phyloP scores from a whole-genome alignment of 2,329 filamentous ascomycete genomes.

The Drechmeria coniospora region DNA sequence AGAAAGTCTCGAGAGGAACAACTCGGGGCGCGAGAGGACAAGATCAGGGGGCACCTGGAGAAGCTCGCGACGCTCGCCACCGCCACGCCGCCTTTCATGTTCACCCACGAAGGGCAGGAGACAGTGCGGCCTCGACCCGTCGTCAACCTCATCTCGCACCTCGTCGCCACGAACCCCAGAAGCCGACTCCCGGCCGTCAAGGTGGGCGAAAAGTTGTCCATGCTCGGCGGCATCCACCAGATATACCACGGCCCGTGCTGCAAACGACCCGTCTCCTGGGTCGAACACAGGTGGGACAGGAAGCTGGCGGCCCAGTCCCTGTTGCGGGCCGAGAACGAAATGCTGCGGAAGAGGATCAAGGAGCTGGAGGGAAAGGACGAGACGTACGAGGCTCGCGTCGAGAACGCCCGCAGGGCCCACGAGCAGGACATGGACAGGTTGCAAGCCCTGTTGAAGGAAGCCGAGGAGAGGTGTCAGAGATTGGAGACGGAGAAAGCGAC shows the following conservation, averaged over 20 bases:
- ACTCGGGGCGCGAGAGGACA: slow-evolving; percentile 16
- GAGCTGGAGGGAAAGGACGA: slow-evolving; percentile 23
- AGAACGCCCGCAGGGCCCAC: slow-evolving; percentile 19
- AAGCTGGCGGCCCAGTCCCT: slow-evolving; percentile 13
- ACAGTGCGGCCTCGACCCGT: slow-evolving; percentile 26
- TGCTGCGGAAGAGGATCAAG: slow-evolving; percentile 16
- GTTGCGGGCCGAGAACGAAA: slow-evolving; percentile 17
- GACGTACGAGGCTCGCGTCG: slow-evolving; percentile 22
- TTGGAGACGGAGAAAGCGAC: slow-evolving; percentile 13
- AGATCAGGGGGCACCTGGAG: slow-evolving; percentile 17
- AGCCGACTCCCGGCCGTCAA: slow-evolving; percentile 18
- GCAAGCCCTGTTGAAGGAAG: slow-evolving; percentile 19
- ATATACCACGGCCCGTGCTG: slow-evolving; percentile 31
- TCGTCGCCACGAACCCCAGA: slow-evolving; percentile 18
- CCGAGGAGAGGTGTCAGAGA: slow-evolving; percentile 15
- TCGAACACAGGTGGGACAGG: slow-evolving; percentile 22
- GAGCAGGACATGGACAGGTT: slow-evolving; percentile 17
- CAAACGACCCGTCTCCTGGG: slow-evolving; percentile 21
- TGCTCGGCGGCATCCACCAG: slow-evolving; percentile 30
- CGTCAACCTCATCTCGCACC: slow-evolving; percentile 19
- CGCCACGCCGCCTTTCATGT: slow-evolving; percentile 19
- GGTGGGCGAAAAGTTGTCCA: slow-evolving; percentile 24
- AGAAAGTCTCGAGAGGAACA: slow-evolving; percentile 16
- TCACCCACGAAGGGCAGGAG: slow-evolving; percentile 19
- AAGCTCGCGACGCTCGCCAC: slow-evolving; percentile 20